These are phyloP conservation scores for Parascedosporium putredinis DNA, from an alignment of 2,329 filamentous ascomycete species.

Conservation along the genomic window DNA sequence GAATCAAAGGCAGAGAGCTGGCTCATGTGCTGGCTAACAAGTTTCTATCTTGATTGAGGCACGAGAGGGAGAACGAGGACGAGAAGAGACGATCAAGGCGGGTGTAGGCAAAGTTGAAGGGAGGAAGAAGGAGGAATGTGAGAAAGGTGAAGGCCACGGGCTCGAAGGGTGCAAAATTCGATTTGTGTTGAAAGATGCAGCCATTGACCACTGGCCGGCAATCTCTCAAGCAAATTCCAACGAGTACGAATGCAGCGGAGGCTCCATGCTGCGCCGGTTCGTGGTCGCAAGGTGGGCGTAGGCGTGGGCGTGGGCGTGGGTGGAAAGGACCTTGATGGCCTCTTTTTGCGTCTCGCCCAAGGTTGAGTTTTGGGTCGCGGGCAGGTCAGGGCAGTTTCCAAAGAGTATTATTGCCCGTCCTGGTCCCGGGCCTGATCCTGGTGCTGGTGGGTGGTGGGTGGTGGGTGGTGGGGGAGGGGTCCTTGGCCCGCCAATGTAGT, in stretches of 20 bases:
- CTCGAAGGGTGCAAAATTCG: conserved; percentile 1
- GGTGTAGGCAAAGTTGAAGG: not conserved
- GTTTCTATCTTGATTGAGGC: not conserved
- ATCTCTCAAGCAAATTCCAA: not conserved
- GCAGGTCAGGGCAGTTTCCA: not conserved
- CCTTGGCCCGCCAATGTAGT: too few relatives aligned
- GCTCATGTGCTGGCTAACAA: not conserved
- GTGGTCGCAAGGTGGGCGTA: conserved; percentile 1
- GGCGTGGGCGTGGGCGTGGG: conserved; percentile 4
- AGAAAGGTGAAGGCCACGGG: not conserved
- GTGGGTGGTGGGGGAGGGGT: not conserved
- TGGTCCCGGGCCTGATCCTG: too few relatives aligned
- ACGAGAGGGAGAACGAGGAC: not conserved
- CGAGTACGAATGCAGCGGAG: conserved; percentile 1
- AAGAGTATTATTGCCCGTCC: too few relatives aligned
- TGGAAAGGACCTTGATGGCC: conserved; percentile 8
- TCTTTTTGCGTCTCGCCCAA: too few relatives aligned
- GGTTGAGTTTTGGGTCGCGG: conserved; percentile 5
- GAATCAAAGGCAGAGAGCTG: too few relatives aligned
- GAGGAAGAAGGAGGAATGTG: not conserved
- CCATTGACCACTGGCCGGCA: conserved; percentile 1
- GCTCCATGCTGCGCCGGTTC: not conserved
- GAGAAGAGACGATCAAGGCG: not conserved
- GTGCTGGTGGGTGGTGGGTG: too few relatives aligned
- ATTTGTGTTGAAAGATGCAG: not conserved